Base-by-base conservation (phyloP, 169 alveolate genomes). In the Plasmodium yoelii region DNA sequence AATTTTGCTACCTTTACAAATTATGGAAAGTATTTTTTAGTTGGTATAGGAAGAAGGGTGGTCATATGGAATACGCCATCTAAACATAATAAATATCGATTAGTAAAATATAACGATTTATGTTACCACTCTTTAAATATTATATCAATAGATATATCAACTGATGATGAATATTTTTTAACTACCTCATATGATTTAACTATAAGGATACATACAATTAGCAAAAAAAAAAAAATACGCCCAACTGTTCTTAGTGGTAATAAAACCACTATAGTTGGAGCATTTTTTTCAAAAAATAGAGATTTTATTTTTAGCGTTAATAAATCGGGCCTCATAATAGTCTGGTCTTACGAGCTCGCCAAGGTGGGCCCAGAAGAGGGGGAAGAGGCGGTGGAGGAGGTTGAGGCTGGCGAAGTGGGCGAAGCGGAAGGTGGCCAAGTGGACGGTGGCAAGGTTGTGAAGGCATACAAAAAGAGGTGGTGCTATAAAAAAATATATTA, bases 161-260 rank as follows among this genome's bases (percentile, higher is more conserved):
- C 47, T 1, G 94, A 94, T 51, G 93, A 95, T 51, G 42, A 77
- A 22, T 95, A 87, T 55, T 67, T 95, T 18, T 63, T 90, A 26
- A 94, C 98, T 0, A 56, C 96, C 6, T 93, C 97, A 7, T 91
- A 88, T 56, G 98, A 95, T 69, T 34, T 94, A 89, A 95, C 98
- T 12, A 96, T 95, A 15, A 87, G 98, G 71, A 93, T 95, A 24
- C 94, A 96, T 92, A 92, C 96, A 0, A 94, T 91, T 18, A 93
- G 94, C 46, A 92, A 90, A 22, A 88, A 87, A 24, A 71, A 47
- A 51, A 87, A 92, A 44, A 91, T 94, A 61, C 93, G 92, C 10
- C 96, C 97, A 22, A 88, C 93, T 4, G 94, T 96, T 8, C 93
- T 95, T 57, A 92, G 94, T 22, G 94, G 93, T 7, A 96, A 94